Conservation (phyloP, 1,284 basidiomycete genomes). For the Coniophora puteana region DNA sequence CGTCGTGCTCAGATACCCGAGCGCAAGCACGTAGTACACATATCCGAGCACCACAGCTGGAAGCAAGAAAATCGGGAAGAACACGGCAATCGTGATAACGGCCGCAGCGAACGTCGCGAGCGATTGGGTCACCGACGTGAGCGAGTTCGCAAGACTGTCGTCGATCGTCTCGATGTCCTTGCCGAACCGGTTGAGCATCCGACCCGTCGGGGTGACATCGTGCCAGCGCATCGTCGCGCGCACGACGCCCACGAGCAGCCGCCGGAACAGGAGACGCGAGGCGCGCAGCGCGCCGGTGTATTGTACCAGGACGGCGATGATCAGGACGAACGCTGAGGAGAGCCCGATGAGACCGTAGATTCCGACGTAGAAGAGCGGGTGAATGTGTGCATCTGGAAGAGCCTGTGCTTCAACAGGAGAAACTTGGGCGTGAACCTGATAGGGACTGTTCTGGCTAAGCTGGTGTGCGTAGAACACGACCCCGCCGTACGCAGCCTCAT, state of each 20-base stretch:
- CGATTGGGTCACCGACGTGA: constrained; percentile 33
- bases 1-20: constrained; percentile 58
- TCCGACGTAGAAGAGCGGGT: constrained; percentile 62
- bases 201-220: constrained; percentile 44
- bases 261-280: constrained; percentile 55
- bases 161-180: constrained; percentile 64
- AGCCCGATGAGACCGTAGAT: constrained; percentile 58
- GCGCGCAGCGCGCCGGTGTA: constrained; percentile 62
- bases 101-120: constrained; percentile 57
- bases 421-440: background rate
- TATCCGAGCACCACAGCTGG: constrained; percentile 66
- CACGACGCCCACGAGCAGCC: constrained; percentile 53
- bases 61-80: constrained; percentile 73
- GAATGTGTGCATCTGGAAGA: constrained; percentile 41
- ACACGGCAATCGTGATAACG: constrained; percentile 24
- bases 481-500: constrained; percentile 14
- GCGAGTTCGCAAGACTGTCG: constrained; percentile 6
- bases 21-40: constrained; percentile 57
- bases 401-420: constrained; percentile 10
- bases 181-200: constrained; percentile 65
- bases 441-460: constrained; percentile 13
- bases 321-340: constrained; percentile 40
- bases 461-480: constrained; percentile 17
- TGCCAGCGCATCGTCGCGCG: constrained; percentile 52
- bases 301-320: constrained; percentile 46